Evolutionary conservation across 257 asterid species (phyloP).

Genomic region (Solanum sitiens): DNA sequence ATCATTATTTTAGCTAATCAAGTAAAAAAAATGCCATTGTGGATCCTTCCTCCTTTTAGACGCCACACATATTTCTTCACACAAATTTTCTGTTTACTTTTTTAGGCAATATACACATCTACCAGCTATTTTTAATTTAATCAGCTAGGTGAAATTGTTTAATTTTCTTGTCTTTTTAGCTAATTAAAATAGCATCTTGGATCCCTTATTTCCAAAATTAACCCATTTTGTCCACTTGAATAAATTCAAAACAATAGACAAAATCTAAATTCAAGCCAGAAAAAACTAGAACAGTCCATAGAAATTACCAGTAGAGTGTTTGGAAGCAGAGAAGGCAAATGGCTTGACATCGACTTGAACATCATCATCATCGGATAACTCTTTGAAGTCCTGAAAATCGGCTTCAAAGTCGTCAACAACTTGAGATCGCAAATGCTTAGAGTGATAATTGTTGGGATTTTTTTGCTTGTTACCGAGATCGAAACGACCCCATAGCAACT

Average conservation of each 20-base stretch:
- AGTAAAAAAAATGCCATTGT: neutral
- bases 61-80: neutral
- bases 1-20: neutral
- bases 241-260: neutral
- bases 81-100: neutral
- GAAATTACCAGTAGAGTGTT: neutral
- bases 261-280: neutral
- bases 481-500: conserved; percentile 71
- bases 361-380: neutral
- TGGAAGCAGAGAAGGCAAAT: neutral
- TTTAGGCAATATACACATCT: neutral
- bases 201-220: neutral
- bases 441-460: conserved; percentile 18
- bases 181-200: neutral
- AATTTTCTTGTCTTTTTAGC: neutral
- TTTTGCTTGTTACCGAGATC: conserved; percentile 30
- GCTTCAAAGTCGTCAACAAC: conserved; percentile 10
- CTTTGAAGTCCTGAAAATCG: conserved; percentile 11
- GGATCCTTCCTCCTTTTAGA: neutral
- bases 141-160: neutral
- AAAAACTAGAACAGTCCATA: neutral
- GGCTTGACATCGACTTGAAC: neutral
- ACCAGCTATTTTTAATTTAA: neutral
- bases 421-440: conserved; percentile 29
- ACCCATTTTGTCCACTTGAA: neutral